Conservation (phyloP, 192 early-diverging fungal species). For the Linnemannia schmuckeri region DNA sequence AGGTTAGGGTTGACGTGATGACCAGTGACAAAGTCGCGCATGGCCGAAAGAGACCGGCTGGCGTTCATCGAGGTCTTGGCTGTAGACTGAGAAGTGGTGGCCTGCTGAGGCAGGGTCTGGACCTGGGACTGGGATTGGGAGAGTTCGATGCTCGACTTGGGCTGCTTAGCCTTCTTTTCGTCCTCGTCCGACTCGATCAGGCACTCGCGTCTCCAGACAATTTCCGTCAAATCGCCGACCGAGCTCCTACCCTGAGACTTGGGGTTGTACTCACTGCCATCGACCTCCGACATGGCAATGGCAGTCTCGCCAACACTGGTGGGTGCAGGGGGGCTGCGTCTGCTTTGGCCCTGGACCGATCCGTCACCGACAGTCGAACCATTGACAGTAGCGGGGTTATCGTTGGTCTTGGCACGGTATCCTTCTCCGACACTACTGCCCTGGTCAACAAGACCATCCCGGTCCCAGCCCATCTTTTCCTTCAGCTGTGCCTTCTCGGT, state of each 20-base stretch:
- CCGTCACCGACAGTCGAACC: slow-evolving; percentile 20
- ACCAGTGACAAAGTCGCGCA: slow-evolving; percentile 31
- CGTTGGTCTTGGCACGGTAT: neutral
- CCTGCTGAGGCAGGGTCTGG: neutral
- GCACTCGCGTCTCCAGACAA: slow-evolving; percentile 32
- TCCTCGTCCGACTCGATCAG: slow-evolving; percentile 25
- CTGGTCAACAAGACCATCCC: slow-evolving; percentile 19
- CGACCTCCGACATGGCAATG: slow-evolving; percentile 16
- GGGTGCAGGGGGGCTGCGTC: neutral
- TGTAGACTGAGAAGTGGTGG: neutral
- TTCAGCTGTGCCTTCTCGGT: slow-evolving; percentile 22
- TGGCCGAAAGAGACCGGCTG: slow-evolving; percentile 7
- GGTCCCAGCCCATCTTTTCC: slow-evolving; percentile 33
- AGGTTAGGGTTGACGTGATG: slow-evolving; percentile 36
- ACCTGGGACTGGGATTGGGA: neutral
- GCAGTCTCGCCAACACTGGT: slow-evolving; percentile 3
- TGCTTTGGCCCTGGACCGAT: neutral
- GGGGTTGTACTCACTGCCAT: slow-evolving; percentile 12
- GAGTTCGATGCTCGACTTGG: neutral
- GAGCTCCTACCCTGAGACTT: slow-evolving; percentile 11
- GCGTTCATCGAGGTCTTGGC: slow-evolving; percentile 5
- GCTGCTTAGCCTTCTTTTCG: neutral
- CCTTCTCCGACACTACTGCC: neutral
- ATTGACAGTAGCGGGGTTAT: slow-evolving; percentile 5
- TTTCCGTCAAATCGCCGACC: slow-evolving; percentile 17